Evolutionary conservation across 768 basidiomycete species (phyloP), one percentile per base, ranked within the genome.

Genomic region (Tricholoma matsutake): DNA sequence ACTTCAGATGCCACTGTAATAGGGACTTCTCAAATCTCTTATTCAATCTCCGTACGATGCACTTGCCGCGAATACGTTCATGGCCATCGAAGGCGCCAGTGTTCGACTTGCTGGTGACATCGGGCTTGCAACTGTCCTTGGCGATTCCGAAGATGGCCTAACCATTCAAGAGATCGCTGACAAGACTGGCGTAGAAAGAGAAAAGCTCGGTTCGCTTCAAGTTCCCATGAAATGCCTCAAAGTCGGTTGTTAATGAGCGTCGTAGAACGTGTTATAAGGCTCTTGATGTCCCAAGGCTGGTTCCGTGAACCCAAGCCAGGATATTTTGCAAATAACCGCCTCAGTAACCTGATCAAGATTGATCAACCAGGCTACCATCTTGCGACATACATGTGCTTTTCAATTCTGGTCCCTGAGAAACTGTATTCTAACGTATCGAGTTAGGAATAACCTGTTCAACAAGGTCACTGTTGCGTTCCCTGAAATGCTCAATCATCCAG

Each of bases 41-140:
- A 64, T 76, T 51, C 72, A 75, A 55, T 72, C 72, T 16, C 76
- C 75, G 9, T 72, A 75, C 57, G 75, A 78, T 62, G 73, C 75
- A 13, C 65, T 76, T 22, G 68, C 71, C 14, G 70, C 73, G 8
- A 75, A 71, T 58, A 72, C 74, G 2, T 75, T 71, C 70, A 72
- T 70, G 69, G 67, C 69, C 31, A 65, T 74, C 35, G 75, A 75
- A 54, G 65, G 68, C 31, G 72, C 74, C 16, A 65, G 74, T 55
- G 69, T 78, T 20, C 73, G 73, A 25, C 67, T 76, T 45, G 71
- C 68, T 34, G 75, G 73, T 32, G 71, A 76, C 53, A 71, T 76
- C 18, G 72, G 69, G 39, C 65, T 78, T 18, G 72, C 75, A 5
- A 68, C 63, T 37, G 64, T 75, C 39, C 68, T 78, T 18, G 74